Percentiles rank a stretch among this genome's conserved stretches.
Conservation (phyloP, 306 rosid genomes). For the Oxytropis ochrocephala region DNA sequence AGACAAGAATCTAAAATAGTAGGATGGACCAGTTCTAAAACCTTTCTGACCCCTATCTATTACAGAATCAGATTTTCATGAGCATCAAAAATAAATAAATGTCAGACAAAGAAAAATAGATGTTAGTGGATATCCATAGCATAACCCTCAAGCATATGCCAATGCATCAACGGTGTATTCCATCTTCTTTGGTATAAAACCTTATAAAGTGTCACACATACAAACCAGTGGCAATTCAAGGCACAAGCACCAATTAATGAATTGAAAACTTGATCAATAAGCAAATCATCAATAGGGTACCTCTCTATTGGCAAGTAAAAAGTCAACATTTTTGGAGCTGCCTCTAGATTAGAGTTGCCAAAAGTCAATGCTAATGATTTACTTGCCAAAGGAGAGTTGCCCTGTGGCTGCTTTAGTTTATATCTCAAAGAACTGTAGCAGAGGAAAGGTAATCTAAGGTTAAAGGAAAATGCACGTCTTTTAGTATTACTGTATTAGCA, state of each 20-base stretch:
- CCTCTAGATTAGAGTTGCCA: too few relatives aligned
- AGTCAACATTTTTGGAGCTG: not conserved
- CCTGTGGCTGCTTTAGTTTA: too few relatives aligned
- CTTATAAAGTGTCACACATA: not conserved
- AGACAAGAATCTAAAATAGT: conserved; percentile 3
- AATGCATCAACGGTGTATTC: conserved; percentile 24
- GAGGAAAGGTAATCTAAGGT: too few relatives aligned
- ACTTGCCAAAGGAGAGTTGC: too few relatives aligned
- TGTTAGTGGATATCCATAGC: conserved; percentile 14
- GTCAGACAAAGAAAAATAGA: not conserved
- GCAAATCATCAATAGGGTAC: conserved; percentile 38
- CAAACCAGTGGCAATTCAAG: conserved; percentile 10
- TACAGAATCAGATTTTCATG: not conserved
- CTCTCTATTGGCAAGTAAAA: conserved; percentile 38
- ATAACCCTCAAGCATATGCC: conserved; percentile 26
- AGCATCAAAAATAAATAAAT: conserved; percentile 2
- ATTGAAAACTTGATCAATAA: not conserved
- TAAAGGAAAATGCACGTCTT: not conserved
- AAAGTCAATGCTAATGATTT: too few relatives aligned
- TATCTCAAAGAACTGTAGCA: too few relatives aligned
- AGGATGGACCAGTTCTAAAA: not conserved
- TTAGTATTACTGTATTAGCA: not conserved
- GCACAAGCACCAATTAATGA: not conserved
- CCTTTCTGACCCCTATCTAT: conserved; percentile 1
- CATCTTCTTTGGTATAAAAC: conserved; percentile 14